Conservation (phyloP, 2,329 filamentous ascomycete genomes). For the Sclerotinia nivalis region DNA sequence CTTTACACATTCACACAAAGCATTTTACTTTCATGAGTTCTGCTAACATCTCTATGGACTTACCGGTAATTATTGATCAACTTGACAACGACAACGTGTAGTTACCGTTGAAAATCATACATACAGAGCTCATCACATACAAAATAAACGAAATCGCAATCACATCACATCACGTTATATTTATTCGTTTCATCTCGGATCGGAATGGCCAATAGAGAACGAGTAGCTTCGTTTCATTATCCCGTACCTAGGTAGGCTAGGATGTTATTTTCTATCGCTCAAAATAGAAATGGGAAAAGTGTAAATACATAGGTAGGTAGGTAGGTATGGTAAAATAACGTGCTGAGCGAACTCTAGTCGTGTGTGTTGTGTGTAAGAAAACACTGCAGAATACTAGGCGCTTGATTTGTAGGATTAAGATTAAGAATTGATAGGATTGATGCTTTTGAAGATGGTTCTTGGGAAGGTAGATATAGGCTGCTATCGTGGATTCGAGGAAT, state of each 20-base stretch:
- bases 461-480: too few relatives aligned
- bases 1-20: neutral
- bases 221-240: neutral
- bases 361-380: neutral
- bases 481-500: too few relatives aligned
- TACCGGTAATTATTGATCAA: neutral
- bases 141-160: neutral
- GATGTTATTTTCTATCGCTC: neutral
- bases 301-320: too few relatives aligned
- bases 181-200: neutral
- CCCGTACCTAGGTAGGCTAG: neutral
- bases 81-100: neutral
- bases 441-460: too few relatives aligned
- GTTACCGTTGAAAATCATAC: too few relatives aligned
- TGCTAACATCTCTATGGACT: neutral
- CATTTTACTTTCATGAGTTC: neutral
- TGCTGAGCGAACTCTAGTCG: neutral
- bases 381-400: too few relatives aligned
- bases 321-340: too few relatives aligned
- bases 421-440: too few relatives aligned
- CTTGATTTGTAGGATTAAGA: neutral
- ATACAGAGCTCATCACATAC: neutral
- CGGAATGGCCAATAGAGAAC: neutral
- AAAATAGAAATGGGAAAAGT: neutral
- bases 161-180: neutral